Conservation (phyloP, 208 protist genomes). For the Trypanosoma congolense region DNA sequence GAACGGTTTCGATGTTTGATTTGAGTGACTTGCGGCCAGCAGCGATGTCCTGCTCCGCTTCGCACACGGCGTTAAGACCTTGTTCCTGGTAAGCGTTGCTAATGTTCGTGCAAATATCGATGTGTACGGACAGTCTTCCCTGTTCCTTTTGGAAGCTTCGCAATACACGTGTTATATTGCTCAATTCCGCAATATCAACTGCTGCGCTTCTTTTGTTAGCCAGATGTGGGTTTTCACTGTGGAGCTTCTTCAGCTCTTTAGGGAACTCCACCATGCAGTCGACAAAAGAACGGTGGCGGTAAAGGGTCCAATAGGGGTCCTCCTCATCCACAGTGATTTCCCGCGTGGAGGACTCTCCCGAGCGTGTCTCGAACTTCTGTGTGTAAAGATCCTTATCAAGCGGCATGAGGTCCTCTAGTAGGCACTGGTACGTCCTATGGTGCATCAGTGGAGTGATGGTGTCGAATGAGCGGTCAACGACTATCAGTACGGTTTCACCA, state of each 20-base stretch:
- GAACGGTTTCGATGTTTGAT: slow-evolving; percentile 39
- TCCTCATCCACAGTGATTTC: slow-evolving; percentile 56
- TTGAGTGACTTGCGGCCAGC: slow-evolving; percentile 44
- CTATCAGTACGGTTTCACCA: slow-evolving; percentile 55
- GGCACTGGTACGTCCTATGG: slow-evolving; percentile 80
- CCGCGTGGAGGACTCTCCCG: slow-evolving; percentile 31
- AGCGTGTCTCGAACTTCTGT: slow-evolving; percentile 45
- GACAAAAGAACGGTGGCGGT: slow-evolving; percentile 63
- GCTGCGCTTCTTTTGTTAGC: slow-evolving; percentile 25
- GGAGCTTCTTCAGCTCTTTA: slow-evolving; percentile 49
- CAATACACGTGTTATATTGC: slow-evolving; percentile 53
- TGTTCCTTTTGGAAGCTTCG: slow-evolving; percentile 74
- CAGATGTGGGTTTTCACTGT: slow-evolving; percentile 50
- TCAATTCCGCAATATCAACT: slow-evolving; percentile 33
- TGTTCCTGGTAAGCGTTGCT: slow-evolving; percentile 55
- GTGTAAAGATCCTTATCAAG: slow-evolving; percentile 49
- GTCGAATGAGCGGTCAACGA: slow-evolving; percentile 83
- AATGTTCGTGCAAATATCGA: slow-evolving; percentile 77
- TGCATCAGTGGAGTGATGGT: slow-evolving; percentile 68
- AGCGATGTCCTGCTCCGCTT: slow-evolving; percentile 68
- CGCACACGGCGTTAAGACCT: slow-evolving; percentile 49
- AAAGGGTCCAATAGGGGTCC: slow-evolving; percentile 69
- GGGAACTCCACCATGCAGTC: slow-evolving; percentile 55
- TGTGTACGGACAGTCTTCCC: slow-evolving; percentile 68
- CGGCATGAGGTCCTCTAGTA: slow-evolving; percentile 73